Percentiles rank a stretch among this genome's conserved stretches.
Conservation (phyloP, 805 yeast species). For the Saccharomycopsis fibuligera region DNA sequence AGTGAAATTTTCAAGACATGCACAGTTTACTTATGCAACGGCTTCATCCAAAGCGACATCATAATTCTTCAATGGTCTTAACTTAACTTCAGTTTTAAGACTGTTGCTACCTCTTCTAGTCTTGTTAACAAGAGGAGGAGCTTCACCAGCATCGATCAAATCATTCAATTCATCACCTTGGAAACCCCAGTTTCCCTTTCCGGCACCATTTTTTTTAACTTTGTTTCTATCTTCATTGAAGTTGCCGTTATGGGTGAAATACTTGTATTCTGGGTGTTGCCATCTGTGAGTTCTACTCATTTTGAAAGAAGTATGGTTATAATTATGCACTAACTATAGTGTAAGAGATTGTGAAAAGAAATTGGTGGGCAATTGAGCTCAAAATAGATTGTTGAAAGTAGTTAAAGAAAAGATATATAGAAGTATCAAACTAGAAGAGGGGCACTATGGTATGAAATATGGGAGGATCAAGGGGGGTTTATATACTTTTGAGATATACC, state of each 20-base stretch:
- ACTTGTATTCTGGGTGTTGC: conserved; percentile 57
- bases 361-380: background rate
- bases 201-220: conserved; percentile 79
- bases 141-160: conserved; percentile 51
- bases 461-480: too few relatives aligned
- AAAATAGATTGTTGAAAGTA: too few relatives aligned
- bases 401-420: too few relatives aligned
- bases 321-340: too few relatives aligned
- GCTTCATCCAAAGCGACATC: background rate
- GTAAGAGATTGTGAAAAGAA: background rate
- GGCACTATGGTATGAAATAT: too few relatives aligned
- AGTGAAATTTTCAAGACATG: too few relatives aligned
- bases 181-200: conserved; percentile 83
- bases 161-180: conserved; percentile 72
- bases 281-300: conserved; percentile 82
- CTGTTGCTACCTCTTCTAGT: conserved; percentile 47
- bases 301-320: background rate
- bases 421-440: too few relatives aligned
- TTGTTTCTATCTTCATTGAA: conserved; percentile 64
- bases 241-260: conserved; percentile 74
- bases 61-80: conserved; percentile 23
- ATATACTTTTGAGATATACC: too few relatives aligned
- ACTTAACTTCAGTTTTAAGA: conserved; percentile 36
- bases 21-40: too few relatives aligned
- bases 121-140: conserved; percentile 40